These are phyloP conservation scores for Boletus reticuloceps DNA, from an alignment of 768 basidiomycete species.

Conservation along the genomic window DNA sequence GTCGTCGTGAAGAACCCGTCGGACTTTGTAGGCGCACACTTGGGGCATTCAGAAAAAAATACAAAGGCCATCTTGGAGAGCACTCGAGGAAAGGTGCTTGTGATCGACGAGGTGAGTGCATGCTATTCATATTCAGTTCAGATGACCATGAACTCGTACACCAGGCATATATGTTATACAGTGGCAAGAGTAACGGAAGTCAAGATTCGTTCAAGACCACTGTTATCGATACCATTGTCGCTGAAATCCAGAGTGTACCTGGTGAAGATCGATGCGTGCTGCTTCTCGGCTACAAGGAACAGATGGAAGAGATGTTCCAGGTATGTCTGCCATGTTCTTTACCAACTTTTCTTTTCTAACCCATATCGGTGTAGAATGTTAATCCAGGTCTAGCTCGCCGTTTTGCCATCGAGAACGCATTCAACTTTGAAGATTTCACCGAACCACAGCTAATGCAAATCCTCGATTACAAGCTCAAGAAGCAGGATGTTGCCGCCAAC, in stretches of 20 bases:
- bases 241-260: constrained; percentile 65
- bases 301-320: constrained; percentile 77
- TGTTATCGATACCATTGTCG: constrained; percentile 73
- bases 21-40: constrained; percentile 58
- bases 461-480: constrained; percentile 53
- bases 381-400: constrained; percentile 66
- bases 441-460: constrained; percentile 50
- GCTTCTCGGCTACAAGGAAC: constrained; percentile 59
- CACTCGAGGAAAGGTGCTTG: constrained; percentile 62
- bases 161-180: constrained; percentile 49
- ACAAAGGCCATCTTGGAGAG: constrained; percentile 61
- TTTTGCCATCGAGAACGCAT: constrained; percentile 67
- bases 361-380: constrained; percentile 46
- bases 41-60: constrained; percentile 62
- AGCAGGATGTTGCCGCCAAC: constrained; percentile 57
- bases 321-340: constrained; percentile 29
- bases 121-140: constrained; percentile 8
- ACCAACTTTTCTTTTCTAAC: background rate
- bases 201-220: constrained; percentile 58
- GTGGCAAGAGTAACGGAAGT: constrained; percentile 31
- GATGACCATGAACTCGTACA: background rate
- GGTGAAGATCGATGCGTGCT: constrained; percentile 72
- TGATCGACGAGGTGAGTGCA: constrained; percentile 60
- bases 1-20: constrained; percentile 67
- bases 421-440: constrained; percentile 65